Conservation (phyloP, 2,329 filamentous ascomycete genomes). For the Niveomyces coronatus region DNA sequence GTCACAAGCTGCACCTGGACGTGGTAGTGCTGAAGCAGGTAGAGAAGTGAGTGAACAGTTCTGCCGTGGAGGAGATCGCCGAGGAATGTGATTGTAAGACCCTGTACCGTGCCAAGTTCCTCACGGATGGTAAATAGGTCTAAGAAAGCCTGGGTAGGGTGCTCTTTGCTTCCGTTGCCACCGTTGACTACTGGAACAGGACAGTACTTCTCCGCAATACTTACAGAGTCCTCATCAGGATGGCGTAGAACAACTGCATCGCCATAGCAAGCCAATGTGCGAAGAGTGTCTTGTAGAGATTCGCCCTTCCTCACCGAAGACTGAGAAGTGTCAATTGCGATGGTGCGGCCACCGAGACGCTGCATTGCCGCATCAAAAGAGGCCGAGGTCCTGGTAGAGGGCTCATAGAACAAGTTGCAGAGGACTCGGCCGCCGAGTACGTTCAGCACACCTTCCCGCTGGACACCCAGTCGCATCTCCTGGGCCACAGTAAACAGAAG, state of each 20-base stretch:
- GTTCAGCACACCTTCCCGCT: slow-evolving; percentile 82
- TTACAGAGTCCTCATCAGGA: slow-evolving; percentile 69
- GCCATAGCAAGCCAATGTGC: slow-evolving; percentile 86
- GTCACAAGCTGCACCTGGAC: slow-evolving; percentile 88
- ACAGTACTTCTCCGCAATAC: slow-evolving; percentile 76
- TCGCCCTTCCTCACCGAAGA: slow-evolving; percentile 94
- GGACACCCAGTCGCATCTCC: slow-evolving; percentile 93
- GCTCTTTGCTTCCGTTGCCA: slow-evolving; percentile 90
- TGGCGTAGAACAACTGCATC: slow-evolving; percentile 96
- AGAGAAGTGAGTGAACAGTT: slow-evolving; percentile 89
- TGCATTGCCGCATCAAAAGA: slow-evolving; percentile 99
- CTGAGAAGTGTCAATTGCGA: slow-evolving; percentile 70
- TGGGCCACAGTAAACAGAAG: slow-evolving; percentile 92
- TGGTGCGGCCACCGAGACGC: slow-evolving; percentile 79
- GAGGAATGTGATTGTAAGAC: slow-evolving; percentile 89
- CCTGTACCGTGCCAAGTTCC: slow-evolving; percentile 90
- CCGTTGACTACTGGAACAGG: slow-evolving; percentile 93
- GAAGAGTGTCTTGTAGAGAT: slow-evolving; percentile 82
- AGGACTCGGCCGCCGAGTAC: slow-evolving; percentile 78
- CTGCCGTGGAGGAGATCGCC: slow-evolving; percentile 90
- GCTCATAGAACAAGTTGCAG: slow-evolving; percentile 94
- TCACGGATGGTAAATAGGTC: slow-evolving; percentile 98
- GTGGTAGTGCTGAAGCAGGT: slow-evolving; percentile 91
- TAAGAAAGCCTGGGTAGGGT: slow-evolving; percentile 94
- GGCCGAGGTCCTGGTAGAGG: slow-evolving; percentile 86